phyloP scores from a whole-genome alignment of 108 stramenopile species.

The Fragilaria crotonensis region DNA sequence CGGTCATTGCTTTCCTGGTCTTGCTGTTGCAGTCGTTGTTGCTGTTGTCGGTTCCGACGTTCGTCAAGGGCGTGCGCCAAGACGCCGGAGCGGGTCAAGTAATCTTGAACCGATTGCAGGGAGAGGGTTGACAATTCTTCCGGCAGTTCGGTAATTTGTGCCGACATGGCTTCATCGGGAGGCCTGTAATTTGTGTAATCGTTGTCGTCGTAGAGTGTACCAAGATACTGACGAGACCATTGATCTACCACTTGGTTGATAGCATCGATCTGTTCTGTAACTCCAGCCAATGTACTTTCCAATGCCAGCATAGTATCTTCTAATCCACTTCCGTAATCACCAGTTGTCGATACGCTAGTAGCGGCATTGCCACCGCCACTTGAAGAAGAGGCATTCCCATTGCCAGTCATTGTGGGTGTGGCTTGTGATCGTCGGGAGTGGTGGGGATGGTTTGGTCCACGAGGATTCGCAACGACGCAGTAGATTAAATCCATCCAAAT shows the following conservation, averaged over 20 bases:
- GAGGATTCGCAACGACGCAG: slow-evolving; percentile 74
- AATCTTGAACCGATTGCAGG: slow-evolving; percentile 22
- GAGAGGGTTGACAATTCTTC: slow-evolving; percentile 20
- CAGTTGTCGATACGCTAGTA: too few species aligned
- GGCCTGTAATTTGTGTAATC: slow-evolving; percentile 2
- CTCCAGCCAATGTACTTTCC: slow-evolving; percentile 34
- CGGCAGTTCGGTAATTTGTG: slow-evolving; percentile 20
- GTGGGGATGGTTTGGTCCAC: too few species aligned
- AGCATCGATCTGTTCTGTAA: slow-evolving; percentile 44
- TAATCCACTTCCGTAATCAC: too few species aligned
- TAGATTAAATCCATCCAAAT: slow-evolving; percentile 79
- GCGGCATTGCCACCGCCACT: too few species aligned
- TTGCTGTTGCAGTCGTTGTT: not conserved
- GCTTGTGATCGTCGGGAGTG: too few species aligned
- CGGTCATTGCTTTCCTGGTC: too few species aligned
- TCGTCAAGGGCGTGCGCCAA: too few species aligned
- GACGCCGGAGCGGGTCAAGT: slow-evolving; percentile 30
- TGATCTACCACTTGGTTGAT: slow-evolving; percentile 39
- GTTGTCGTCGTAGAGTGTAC: slow-evolving; percentile 26
- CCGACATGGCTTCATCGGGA: slow-evolving; percentile 1
- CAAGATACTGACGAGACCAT: slow-evolving; percentile 34
- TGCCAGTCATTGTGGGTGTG: too few species aligned
- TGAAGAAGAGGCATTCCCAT: too few species aligned
- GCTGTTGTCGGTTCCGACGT: not conserved
- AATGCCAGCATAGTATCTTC: slow-evolving; percentile 30